Base-by-base conservation (phyloP, 495 filamentous ascomycete genomes). In the Darksidea phi region DNA sequence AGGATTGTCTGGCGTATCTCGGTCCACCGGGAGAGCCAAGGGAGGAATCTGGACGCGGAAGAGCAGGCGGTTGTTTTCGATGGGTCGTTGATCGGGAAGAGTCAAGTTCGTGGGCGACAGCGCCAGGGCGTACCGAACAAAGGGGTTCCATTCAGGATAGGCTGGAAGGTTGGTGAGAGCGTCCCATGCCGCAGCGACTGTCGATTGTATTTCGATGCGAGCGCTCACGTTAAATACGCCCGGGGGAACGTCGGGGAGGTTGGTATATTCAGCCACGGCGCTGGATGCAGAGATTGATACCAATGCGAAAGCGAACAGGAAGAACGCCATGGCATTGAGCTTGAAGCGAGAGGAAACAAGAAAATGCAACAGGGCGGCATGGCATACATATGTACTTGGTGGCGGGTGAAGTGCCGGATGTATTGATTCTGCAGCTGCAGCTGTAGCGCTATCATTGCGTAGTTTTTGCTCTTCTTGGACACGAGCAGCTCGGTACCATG, bases 61-160 rank as follows among this genome's bases (percentile, higher is more conserved):
- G 23, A 57, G 4, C 18, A 67, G 43, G n/a, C 17, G 15, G 6
- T 23, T 2, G 24, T 26, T 43, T 53, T 59, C 55, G 23, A 64
- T 15, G 13, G 55, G 55, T 8, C 32, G 21, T 49, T 64, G 61
- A 1, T 26, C 20, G 2, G 54, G 48, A n/a, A 57, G 46, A 20
- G 57, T 42, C 20, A 59, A 24, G 36, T 21, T 46, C 37, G 23
- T 3, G 10, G 38, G 25, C 15, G 45, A 62, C 20, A n/a, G 50
- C 48, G 1, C 50, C 53, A 6, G 43, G 37, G 23, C 64, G 36
- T 47, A 67, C 52, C 64, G 64, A 6, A 60, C 57, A 36, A 62
- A 67, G 10, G 64, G 64, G 34, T 67, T 67, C 64, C 64, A 67
- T 23, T 57, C 46, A 0, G 64, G n/a, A 24, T 67, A 67, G 23